These are phyloP conservation scores for Pythium inflatum DNA, from an alignment of 352 stramenopile genomes.

Conservation along the genomic window DNA sequence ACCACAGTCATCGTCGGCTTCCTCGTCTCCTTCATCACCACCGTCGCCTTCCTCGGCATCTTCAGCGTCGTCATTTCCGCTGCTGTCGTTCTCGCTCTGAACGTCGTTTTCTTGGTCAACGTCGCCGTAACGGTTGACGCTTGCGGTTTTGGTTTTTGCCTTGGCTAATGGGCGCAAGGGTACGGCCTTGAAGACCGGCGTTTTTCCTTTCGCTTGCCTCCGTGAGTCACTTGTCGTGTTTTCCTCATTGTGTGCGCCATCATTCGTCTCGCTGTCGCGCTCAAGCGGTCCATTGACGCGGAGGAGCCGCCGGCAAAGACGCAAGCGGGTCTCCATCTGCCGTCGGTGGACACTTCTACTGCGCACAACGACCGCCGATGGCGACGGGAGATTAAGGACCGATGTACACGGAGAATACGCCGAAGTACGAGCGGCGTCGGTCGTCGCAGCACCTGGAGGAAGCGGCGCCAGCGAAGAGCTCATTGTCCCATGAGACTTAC, in stretches of 20 bases:
- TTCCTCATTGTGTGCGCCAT: no score
- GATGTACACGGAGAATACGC: neutral
- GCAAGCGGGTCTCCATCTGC: constrained; percentile 48
- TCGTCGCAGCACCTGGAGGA: neutral
- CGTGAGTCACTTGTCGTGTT: no score
- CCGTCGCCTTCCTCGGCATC: constrained; percentile 44
- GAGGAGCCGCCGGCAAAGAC: constrained; percentile 44
- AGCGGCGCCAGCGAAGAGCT: neutral
- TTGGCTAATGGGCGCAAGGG: neutral
- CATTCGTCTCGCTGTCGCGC: no score
- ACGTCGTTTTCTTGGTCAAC: constrained; percentile 2
- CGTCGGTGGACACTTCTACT: neutral
- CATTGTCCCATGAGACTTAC: constrained; percentile 25
- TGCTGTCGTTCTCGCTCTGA: constrained; percentile 11
- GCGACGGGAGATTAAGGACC: neutral
- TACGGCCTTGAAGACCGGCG: no score
- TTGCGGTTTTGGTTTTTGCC: neutral
- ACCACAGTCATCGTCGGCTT: constrained; percentile 9
- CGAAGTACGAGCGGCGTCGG: neutral
- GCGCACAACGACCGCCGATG: neutral
- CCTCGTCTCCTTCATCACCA: constrained; percentile 27
- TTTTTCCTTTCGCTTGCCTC: no score
- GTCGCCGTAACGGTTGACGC: no score
- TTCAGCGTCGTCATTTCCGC: constrained; percentile 48
- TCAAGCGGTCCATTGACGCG: constrained; percentile 47